A percentile compares a stretch with the other conserved stretches of the same genome.
These are phyloP conservation scores for Heracleum sosnowskyi DNA, from an alignment of 129 eudicot genomes.

Conservation along the genomic window DNA sequence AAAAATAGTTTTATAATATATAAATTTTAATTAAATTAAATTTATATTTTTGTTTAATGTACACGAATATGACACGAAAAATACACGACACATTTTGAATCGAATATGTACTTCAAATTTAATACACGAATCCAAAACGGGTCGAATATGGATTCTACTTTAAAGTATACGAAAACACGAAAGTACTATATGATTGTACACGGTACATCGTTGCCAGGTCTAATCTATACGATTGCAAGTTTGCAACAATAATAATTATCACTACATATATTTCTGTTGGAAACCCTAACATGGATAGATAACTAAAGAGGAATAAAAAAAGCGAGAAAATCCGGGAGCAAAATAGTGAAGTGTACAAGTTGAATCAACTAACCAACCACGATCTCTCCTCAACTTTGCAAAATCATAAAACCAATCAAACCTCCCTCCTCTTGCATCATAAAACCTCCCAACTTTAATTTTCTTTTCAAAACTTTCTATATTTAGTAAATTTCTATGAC, in stretches of 20 bases:
- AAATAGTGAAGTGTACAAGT: not conserved
- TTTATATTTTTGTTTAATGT: too few species aligned
- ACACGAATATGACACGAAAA: too few species aligned
- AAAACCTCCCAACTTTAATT: not conserved
- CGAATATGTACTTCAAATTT: too few species aligned
- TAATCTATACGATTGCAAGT: too few species aligned
- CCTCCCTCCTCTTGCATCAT: not conserved
- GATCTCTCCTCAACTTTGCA: not conserved
- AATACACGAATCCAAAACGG: too few species aligned
- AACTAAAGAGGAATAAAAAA: not conserved
- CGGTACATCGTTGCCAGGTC: too few species aligned
- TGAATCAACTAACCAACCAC: not conserved
- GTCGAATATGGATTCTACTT: too few species aligned
- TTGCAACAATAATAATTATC: not conserved
- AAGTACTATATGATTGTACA: too few species aligned
- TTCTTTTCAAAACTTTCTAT: slow-evolving; percentile 22
- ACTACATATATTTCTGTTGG: not conserved
- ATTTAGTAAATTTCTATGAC: slow-evolving; percentile 21
- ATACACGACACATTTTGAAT: too few species aligned
- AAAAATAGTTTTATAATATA: too few species aligned
- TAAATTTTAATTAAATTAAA: too few species aligned
- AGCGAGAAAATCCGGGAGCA: not conserved
- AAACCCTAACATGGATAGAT: not conserved
- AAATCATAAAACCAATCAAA: not conserved
- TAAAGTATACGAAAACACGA: too few species aligned